phyloP scores from a whole-genome alignment of 2,329 filamentous ascomycete species.

The Xylariaceae sp. region DNA sequence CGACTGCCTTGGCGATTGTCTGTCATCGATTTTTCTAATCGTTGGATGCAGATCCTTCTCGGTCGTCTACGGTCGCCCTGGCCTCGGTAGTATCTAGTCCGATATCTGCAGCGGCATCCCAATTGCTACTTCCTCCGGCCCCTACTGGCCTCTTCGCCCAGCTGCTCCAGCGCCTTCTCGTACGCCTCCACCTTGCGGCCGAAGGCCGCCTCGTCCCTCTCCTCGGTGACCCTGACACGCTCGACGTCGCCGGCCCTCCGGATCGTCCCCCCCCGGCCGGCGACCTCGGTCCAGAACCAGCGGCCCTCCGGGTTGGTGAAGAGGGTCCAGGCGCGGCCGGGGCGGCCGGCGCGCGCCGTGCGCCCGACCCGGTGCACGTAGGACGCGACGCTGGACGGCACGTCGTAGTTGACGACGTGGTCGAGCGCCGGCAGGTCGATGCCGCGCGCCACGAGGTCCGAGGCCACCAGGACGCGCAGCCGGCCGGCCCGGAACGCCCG shows the following conservation, averaged over 20 bases:
- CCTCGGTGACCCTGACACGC: constrained; percentile 35
- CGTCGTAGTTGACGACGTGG: constrained; percentile 90
- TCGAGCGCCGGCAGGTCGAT: constrained; percentile 73
- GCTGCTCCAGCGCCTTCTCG: constrained; percentile 50
- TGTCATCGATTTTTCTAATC: too few relatives aligned
- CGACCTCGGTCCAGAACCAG: constrained; percentile 89
- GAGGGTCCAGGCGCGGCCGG: constrained; percentile 78
- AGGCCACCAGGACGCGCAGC: constrained; percentile 73
- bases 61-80: too few relatives aligned
- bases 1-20: too few relatives aligned
- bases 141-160: constrained; percentile 53
- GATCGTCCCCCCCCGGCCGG: constrained; percentile 32
- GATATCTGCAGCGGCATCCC: not conserved
- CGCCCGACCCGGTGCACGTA: constrained; percentile 91
- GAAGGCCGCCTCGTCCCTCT: constrained; percentile 35
- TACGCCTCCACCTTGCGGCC: constrained; percentile 41
- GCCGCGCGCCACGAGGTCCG: constrained; percentile 87
- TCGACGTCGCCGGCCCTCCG: constrained; percentile 38
- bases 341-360: constrained; percentile 72
- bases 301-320: constrained; percentile 74
- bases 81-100: too few relatives aligned
- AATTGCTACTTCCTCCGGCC: constrained; percentile 3
- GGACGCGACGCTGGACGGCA: constrained; percentile 70
- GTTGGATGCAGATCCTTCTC: too few relatives aligned
- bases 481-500: constrained; percentile 56